Evolutionary conservation across 139 green algal genomes (phyloP).

Genomic region (Tetraselmis striata): DNA sequence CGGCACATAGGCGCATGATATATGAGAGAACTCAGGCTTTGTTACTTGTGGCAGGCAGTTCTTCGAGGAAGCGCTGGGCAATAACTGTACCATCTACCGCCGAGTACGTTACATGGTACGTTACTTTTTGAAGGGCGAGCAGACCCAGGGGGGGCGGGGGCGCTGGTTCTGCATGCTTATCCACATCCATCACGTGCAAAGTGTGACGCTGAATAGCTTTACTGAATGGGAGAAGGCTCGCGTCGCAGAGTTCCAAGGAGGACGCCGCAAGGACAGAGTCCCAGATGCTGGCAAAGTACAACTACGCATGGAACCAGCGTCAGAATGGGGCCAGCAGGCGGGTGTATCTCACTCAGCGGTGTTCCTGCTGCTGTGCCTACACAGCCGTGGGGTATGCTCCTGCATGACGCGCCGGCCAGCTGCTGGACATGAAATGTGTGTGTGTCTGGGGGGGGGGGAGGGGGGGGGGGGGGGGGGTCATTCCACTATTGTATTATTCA

Average conservation of each 20-base stretch:
- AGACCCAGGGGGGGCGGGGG: too few relatives aligned
- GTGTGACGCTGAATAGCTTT: neutral
- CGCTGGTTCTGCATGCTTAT: too few relatives aligned
- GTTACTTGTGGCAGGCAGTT: neutral
- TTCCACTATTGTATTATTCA: too few relatives aligned
- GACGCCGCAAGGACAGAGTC: neutral
- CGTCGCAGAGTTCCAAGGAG: neutral
- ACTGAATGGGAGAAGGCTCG: neutral
- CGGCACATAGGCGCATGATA: too few relatives aligned
- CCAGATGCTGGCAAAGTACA: neutral
- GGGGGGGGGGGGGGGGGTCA: too few relatives aligned
- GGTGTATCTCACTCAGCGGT: neutral
- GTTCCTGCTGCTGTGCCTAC: neutral
- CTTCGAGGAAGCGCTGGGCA: neutral
- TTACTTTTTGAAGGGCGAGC: neutral
- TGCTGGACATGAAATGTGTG: too few relatives aligned
- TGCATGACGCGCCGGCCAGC: too few relatives aligned
- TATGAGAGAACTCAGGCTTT: neutral
- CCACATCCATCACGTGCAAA: too few relatives aligned
- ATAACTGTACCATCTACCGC: neutral
- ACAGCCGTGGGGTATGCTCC: neutral
- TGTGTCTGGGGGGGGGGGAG: too few relatives aligned
- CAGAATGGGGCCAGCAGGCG: neutral
- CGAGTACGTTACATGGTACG: neutral
- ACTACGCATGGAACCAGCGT: neutral